phyloP scores from a whole-genome alignment of 2,329 filamentous ascomycete genomes.

The Clathrospora elynae region DNA sequence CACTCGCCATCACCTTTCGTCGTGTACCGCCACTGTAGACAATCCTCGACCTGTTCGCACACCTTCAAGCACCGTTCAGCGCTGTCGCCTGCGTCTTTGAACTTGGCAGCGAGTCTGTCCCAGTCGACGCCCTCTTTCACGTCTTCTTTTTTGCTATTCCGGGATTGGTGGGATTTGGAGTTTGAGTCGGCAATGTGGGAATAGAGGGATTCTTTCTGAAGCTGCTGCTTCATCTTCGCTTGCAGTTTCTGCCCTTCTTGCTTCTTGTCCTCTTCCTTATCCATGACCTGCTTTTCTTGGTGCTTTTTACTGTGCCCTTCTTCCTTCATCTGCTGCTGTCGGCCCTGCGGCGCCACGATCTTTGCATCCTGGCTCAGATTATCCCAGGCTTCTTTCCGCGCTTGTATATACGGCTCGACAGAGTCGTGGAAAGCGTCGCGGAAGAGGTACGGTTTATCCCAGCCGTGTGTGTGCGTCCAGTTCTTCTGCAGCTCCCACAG shows the following conservation, averaged over 20 bases:
- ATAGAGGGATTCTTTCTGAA: not conserved
- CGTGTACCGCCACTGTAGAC: slow-evolving; percentile 46
- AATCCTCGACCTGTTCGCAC: slow-evolving; percentile 39
- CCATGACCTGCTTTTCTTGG: slow-evolving; percentile 8
- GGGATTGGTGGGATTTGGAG: not conserved
- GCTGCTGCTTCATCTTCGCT: slow-evolving; percentile 4
- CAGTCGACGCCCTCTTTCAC: slow-evolving; percentile 20
- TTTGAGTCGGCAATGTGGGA: not conserved
- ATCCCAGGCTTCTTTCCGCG: slow-evolving; percentile 43
- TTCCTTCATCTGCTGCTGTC: slow-evolving; percentile 19
- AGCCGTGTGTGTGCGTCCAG: slow-evolving; percentile 43
- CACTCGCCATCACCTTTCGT: slow-evolving; percentile 38
- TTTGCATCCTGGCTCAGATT: slow-evolving; percentile 33
- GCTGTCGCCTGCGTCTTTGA: slow-evolving; percentile 33
- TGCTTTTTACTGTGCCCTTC: slow-evolving; percentile 12
- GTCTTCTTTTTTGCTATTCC: slow-evolving; percentile 5
- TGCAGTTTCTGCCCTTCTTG: slow-evolving; percentile 2
- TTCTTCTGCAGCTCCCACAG: slow-evolving; percentile 42
- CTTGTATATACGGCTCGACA: slow-evolving; percentile 36
- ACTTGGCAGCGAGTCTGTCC: slow-evolving; percentile 22
- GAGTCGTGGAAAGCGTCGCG: slow-evolving; percentile 42
- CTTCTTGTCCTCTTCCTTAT: slow-evolving; percentile 16
- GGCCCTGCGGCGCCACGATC: slow-evolving; percentile 24
- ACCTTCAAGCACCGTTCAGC: slow-evolving; percentile 32
- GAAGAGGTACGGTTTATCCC: slow-evolving; percentile 41